These are phyloP conservation scores for Zygotorulaspora florentina DNA, from an alignment of 805 yeast species.

Conservation along the genomic window DNA sequence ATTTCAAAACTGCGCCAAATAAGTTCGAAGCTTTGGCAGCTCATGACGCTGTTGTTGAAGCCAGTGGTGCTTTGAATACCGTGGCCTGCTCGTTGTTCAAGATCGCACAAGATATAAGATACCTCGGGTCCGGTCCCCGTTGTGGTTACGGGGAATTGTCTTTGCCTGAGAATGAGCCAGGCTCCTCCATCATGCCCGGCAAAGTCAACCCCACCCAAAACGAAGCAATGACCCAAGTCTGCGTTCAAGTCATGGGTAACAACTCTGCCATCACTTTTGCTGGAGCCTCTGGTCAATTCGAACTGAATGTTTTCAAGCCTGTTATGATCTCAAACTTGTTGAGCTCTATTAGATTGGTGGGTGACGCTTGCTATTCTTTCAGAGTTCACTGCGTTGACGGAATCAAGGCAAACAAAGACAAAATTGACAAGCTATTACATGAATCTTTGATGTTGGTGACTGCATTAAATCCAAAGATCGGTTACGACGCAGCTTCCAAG, in stretches of 20 bases:
- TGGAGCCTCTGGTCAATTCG: conserved; percentile 98
- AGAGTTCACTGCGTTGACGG: conserved; percentile 94
- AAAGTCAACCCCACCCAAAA: conserved; percentile 99
- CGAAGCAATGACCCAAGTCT: conserved; percentile 98
- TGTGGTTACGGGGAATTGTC: conserved; percentile 97
- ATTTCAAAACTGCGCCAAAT: conserved; percentile 93
- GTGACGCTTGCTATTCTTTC: conserved; percentile 88
- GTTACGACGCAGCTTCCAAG: conserved; percentile 95
- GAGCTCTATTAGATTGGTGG: conserved; percentile 79
- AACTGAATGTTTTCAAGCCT: conserved; percentile 97
- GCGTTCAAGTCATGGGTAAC: conserved; percentile 97
- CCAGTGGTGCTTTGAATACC: conserved; percentile 95
- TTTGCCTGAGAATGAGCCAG: conserved; percentile 98
- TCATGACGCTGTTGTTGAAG: conserved; percentile 97
- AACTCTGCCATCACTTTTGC: conserved; percentile 92
- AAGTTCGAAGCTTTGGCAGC: conserved; percentile 99
- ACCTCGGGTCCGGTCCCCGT: conserved; percentile 98
- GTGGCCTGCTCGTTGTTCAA: conserved; percentile 90
- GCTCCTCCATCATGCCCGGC: conserved; percentile 99
- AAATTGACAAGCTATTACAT: conserved; percentile 81
- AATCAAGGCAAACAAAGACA: conserved; percentile 80
- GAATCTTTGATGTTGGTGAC: conserved; percentile 98
- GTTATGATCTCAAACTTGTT: conserved; percentile 88
- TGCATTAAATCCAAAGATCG: conserved; percentile 97
- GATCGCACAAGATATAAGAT: conserved; percentile 97